Conservation (phyloP, 495 filamentous ascomycete species). For the Hypoxylon trugodes region DNA sequence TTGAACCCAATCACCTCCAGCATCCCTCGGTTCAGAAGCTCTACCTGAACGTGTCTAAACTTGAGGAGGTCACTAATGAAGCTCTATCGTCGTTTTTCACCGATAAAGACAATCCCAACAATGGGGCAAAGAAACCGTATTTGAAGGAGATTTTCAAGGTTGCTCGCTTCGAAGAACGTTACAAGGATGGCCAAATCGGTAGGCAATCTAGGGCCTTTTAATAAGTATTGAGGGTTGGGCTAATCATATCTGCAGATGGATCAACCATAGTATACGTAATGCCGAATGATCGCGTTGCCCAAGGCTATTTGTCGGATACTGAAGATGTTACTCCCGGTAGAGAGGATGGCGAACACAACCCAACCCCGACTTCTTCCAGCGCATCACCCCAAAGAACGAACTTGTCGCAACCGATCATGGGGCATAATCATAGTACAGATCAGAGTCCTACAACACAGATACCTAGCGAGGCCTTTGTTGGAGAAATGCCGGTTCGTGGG, state of each 20-base stretch:
- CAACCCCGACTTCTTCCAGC: constrained; percentile 32
- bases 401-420: constrained; percentile 39
- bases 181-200: constrained; percentile 68
- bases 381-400: constrained; percentile 39
- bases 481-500: constrained; percentile 43
- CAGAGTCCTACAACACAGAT: constrained; percentile 46
- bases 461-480: constrained; percentile 39
- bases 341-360: constrained; percentile 41
- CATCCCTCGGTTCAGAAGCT: constrained; percentile 49
- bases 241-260: constrained; percentile 44
- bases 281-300: constrained; percentile 44
- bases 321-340: constrained; percentile 43
- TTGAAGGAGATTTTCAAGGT: constrained; percentile 75
- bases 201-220: constrained; percentile 31
- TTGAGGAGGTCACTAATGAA: constrained; percentile 58
- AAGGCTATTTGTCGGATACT: constrained; percentile 32
- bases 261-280: constrained; percentile 52
- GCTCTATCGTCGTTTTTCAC: constrained; percentile 54
- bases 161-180: constrained; percentile 69
- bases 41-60: constrained; percentile 51
- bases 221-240: constrained; percentile 2
- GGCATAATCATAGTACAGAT: constrained; percentile 32
- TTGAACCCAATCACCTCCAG: constrained; percentile 54
- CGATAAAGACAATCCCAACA: constrained; percentile 53
- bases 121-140: constrained; percentile 52